Evolutionary conservation across 306 rosid genomes (phyloP).

Genomic region (Comarum palustre): DNA sequence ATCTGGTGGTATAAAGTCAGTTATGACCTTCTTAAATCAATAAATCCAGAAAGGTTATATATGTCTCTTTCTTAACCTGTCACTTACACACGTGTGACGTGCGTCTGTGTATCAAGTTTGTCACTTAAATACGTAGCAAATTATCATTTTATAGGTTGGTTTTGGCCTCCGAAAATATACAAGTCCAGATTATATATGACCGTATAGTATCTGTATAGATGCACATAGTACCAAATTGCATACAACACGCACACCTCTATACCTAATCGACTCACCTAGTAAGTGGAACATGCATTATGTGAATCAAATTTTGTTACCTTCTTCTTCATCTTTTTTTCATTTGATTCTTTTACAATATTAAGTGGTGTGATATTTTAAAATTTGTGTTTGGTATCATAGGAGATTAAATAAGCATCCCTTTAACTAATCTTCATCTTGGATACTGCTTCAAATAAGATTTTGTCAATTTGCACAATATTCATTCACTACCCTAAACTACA

Average conservation of each 20-base stretch:
- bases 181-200: not conserved
- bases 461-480: not conserved
- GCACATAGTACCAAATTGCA: not conserved
- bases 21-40: not conserved
- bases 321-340: too few relatives aligned
- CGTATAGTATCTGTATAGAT: not conserved
- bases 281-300: not conserved
- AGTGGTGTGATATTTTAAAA: too few relatives aligned
- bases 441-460: not conserved
- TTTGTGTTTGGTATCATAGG: not conserved
- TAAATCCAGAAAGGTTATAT: too few relatives aligned
- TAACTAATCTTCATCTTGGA: not conserved
- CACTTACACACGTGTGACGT: not conserved
- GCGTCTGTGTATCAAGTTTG: too few relatives aligned
- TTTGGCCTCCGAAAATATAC: not conserved
- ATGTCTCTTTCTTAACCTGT: not conserved
- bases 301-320: not conserved
- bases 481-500: not conserved
- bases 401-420: too few relatives aligned
- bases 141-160: not conserved
- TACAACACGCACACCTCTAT: not conserved
- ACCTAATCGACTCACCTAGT: not conserved
- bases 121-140: not conserved
- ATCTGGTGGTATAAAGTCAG: not conserved
- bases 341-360: too few relatives aligned